Evolutionary conservation across 805 yeast species (phyloP).

Genomic region (Candida xyloterini): DNA sequence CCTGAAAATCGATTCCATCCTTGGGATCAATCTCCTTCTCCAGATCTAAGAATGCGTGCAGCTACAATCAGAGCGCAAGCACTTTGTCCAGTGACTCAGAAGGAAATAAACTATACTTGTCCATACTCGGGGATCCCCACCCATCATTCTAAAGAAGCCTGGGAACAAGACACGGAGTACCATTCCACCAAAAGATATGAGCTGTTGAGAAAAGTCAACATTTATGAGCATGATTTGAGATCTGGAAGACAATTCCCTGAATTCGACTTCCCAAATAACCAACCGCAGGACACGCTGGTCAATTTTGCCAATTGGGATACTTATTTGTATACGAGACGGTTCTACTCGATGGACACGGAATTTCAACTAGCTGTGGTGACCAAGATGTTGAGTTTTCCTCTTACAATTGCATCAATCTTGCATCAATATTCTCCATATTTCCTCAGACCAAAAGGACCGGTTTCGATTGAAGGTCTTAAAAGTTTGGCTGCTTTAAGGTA

Average conservation of each 20-base stretch:
- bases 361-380: conserved; percentile 94
- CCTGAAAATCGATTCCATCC: conserved; percentile 71
- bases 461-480: conserved; percentile 89
- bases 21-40: conserved; percentile 92
- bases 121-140: conserved; percentile 96
- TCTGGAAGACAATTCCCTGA: conserved; percentile 94
- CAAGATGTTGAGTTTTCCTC: conserved; percentile 89
- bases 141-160: conserved; percentile 85
- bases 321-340: conserved; percentile 87
- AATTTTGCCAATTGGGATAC: conserved; percentile 90
- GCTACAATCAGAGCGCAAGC: conserved; percentile 86
- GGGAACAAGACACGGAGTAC: conserved; percentile 76
- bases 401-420: conserved; percentile 79
- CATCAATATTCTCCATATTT: conserved; percentile 85
- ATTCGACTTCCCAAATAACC: conserved; percentile 85
- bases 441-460: conserved; percentile 78
- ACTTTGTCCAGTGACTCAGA: conserved; percentile 83
- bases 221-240: conserved; percentile 91
- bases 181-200: conserved; percentile 67
- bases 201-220: conserved; percentile 78
- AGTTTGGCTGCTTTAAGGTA: conserved; percentile 90
- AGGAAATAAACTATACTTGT: conserved; percentile 80
- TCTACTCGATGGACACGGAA: conserved; percentile 94
- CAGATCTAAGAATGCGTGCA: conserved; percentile 85
- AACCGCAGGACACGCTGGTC: conserved; percentile 69